Base-by-base conservation (phyloP, 169 alveolate species). In the Cryptosporidium meleagridis region DNA sequence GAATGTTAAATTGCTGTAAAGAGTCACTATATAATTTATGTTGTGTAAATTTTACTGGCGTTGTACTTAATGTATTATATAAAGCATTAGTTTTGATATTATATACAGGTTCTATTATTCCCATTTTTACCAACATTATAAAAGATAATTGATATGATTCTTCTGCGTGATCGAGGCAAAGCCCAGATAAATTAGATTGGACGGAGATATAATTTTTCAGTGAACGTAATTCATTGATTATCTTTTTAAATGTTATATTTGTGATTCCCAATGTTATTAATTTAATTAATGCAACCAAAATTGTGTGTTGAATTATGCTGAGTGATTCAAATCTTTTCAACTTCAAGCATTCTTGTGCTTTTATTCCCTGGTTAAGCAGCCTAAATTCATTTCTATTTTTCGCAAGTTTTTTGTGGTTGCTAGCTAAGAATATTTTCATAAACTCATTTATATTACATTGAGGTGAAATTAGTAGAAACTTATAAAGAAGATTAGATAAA, bases 91-190 rank as follows among this genome's bases (percentile, higher is more conserved):
- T 10, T 26, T 80, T 67, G 4, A 23, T 61, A 53, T 59, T 58
- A 4, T 41, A 80, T 45, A 23, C 44, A 65, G 75, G 80, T 80
- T 80, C 89, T 6, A 80, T 44, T 62, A 80, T 62, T 65, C 89
- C 89, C 65, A 61, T 45, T 59, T 80, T 62, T 9, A 80, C 68
- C 70, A 80, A 7, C 55, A 41, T 61, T 65, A 80, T 18, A 65
- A 80, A 80, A 41, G 89, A 59, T 35, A 31, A n/a, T 62, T 59
- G 62, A 45, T 80, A 80, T 21, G 89, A 39, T 26, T 80, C 75
- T 29, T 80, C 89, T 14, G 89, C 29, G n/a, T 62, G 62, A 4
- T 80, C 80, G n/a, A 80, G 70, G 16, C 44, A 62, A 12, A 80
- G 23, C 44, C 80, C 89, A 10, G 89, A 80, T 12, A 59, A 39